Percentiles rank a stretch among this genome's conserved stretches.
Conservation (phyloP, 1,284 basidiomycete species). For the Quambalaria eucalypti region DNA sequence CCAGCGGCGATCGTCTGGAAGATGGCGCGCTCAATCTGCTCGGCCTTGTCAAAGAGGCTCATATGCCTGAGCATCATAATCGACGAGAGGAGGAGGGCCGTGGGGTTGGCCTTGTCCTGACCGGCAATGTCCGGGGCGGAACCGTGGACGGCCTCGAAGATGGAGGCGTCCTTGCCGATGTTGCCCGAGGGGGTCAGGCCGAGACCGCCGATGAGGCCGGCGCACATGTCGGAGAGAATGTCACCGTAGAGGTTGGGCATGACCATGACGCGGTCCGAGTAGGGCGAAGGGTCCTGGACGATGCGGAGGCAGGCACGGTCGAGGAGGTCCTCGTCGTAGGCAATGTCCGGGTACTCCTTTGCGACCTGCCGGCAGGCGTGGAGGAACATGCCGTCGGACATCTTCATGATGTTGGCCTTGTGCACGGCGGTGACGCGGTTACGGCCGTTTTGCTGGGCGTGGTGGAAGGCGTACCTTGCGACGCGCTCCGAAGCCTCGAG, state of each 20-base stretch:
- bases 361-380: conserved; percentile 93
- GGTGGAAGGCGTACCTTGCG: conserved; percentile 96
- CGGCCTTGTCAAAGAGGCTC: conserved; percentile 75
- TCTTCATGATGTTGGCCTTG: conserved; percentile 97
- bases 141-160: conserved; percentile 98
- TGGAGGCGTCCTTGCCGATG: conserved; percentile 94
- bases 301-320: conserved; percentile 86
- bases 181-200: conserved; percentile 97
- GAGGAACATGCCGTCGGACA: conserved; percentile 89
- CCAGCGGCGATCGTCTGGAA: conserved; percentile 38
- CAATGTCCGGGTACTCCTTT: conserved; percentile 66
- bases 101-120: conserved; percentile 87
- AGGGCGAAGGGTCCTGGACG: conserved; percentile 85
- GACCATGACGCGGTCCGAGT: conserved; percentile 91
- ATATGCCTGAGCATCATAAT: conserved; percentile 91
- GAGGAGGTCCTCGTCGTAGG: conserved; percentile 91
- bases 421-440: conserved; percentile 96
- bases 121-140: conserved; percentile 55
- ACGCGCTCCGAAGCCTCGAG: conserved; percentile 98
- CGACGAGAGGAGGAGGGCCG: conserved; percentile 83
- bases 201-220: conserved; percentile 93
- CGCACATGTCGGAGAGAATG: conserved; percentile 98
- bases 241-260: conserved; percentile 99
- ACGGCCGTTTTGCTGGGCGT: conserved; percentile 76
- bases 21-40: conserved; percentile 80